Evolutionary conservation across 2,329 filamentous ascomycete genomes (phyloP).

Genomic region (Nannizzia gypsea): DNA sequence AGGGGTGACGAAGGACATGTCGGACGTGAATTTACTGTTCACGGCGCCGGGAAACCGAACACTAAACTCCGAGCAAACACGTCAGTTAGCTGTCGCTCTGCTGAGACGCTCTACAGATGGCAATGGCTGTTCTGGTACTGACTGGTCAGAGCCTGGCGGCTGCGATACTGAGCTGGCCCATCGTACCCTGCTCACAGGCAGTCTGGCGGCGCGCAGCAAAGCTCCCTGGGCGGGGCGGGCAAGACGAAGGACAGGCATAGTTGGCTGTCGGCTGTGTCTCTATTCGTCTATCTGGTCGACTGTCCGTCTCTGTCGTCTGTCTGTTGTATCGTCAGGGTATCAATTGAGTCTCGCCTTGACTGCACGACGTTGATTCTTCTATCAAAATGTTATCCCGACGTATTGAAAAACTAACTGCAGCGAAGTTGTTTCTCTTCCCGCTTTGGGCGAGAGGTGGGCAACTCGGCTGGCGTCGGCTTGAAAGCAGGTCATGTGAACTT

Average conservation of each 20-base stretch:
- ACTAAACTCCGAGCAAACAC: slow-evolving; percentile 27
- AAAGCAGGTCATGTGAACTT: background rate
- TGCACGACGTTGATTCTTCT: background rate
- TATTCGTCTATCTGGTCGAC: slow-evolving; percentile 12
- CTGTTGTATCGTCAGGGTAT: slow-evolving; percentile 9
- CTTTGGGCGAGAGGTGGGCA: slow-evolving; percentile 3
- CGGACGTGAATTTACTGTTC: slow-evolving; percentile 80
- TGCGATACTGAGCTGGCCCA: slow-evolving; percentile 47
- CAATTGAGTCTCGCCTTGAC: background rate
- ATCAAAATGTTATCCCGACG: background rate
- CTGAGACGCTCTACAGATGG: background rate
- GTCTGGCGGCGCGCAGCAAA: slow-evolving; percentile 5
- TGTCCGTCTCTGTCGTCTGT: slow-evolving; percentile 6
- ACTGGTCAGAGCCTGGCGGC: slow-evolving; percentile 49
- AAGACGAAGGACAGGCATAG: slow-evolving; percentile 11
- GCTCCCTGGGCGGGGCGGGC: slow-evolving; percentile 3
- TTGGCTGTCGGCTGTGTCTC: too few relatives aligned
- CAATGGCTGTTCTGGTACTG: slow-evolving; percentile 17
- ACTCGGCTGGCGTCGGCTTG: slow-evolving; percentile 2
- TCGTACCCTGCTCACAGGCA: slow-evolving; percentile 23
- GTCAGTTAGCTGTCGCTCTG: background rate
- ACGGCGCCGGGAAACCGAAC: slow-evolving; percentile 81
- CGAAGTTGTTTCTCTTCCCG: background rate
- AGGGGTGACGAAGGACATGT: slow-evolving; percentile 65
- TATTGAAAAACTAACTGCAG: too few relatives aligned